Evolutionary conservation across 164 flowering plant species (phyloP).

Genomic region (Liquidambar formosana): DNA sequence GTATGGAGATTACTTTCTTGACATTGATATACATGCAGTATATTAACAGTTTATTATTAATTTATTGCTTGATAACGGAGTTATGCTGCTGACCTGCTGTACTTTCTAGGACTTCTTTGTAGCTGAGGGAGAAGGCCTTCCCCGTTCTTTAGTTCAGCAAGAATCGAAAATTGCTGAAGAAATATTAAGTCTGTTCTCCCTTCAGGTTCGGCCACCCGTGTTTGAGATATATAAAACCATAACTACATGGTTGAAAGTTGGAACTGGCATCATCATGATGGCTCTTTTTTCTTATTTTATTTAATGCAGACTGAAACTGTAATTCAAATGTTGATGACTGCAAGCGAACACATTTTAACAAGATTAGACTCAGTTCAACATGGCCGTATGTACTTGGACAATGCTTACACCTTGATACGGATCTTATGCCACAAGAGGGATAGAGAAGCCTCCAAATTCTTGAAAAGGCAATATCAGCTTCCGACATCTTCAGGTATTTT

Average conservation of each 20-base stretch:
- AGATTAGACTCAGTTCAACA: slow-evolving; percentile 29
- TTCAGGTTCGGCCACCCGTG: slow-evolving; percentile 44
- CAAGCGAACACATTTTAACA: slow-evolving; percentile 60
- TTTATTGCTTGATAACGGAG: not conserved
- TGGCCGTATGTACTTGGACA: slow-evolving; percentile 33
- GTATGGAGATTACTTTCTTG: not conserved
- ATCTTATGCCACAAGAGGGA: slow-evolving; percentile 86
- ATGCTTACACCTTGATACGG: slow-evolving; percentile 69
- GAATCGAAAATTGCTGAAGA: slow-evolving; percentile 63
- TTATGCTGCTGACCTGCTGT: slow-evolving; percentile 4
- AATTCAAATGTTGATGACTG: slow-evolving; percentile 69
- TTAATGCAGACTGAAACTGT: slow-evolving; percentile 57
- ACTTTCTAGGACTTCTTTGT: slow-evolving; percentile 74
- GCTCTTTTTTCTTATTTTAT: not conserved
- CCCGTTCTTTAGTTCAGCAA: slow-evolving; percentile 64
- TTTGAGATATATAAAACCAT: not conserved
- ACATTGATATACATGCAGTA: not conserved
- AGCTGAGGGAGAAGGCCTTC: slow-evolving; percentile 91
- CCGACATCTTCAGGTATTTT: slow-evolving; percentile 77
- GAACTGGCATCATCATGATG: no score
- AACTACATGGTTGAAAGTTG: not conserved
- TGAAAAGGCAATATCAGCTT: slow-evolving; percentile 67
- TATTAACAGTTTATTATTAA: not conserved
- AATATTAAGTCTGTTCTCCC: slow-evolving; percentile 52
- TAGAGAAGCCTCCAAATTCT: slow-evolving; percentile 71